Percentiles rank a stretch among this genome's conserved stretches.
Evolutionary conservation across 1,139 yeast genomes (phyloP).

Genomic region (Sugiyamaella paludigena): DNA sequence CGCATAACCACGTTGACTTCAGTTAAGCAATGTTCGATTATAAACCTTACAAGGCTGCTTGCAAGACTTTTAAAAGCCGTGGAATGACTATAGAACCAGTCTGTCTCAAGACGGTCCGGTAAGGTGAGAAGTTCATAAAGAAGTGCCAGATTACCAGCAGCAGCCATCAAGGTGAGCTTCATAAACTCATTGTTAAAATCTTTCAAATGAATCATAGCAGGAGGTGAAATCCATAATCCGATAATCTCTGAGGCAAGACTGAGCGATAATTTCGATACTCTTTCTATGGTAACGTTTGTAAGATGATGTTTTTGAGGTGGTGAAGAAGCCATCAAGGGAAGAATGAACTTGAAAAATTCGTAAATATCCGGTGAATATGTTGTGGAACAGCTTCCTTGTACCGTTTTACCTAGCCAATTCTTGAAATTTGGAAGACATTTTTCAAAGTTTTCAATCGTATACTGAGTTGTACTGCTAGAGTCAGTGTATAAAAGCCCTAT

Average conservation of each 20-base stretch:
- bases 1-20: constrained; percentile 4
- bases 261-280: constrained; percentile 4
- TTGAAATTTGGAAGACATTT: constrained; percentile 1
- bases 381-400: neutral
- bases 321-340: neutral
- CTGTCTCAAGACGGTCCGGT: neutral
- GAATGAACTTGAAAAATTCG: constrained; percentile 8
- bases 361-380: constrained; percentile 4
- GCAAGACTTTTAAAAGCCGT: constrained; percentile 7
- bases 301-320: neutral
- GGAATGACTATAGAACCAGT: constrained; percentile 2
- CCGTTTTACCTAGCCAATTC: neutral
- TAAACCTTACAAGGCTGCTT: neutral
- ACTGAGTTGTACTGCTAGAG: neutral
- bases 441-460: neutral
- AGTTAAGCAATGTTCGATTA: neutral
- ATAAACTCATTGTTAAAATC: neutral
- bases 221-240: constrained; percentile 2
- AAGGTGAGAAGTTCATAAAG: neutral
- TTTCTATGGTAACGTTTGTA: neutral
- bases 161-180: constrained; percentile 4
- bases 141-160: constrained; percentile 3
- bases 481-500: constrained; percentile 1
- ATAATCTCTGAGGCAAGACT: constrained; percentile 1
- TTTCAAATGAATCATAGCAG: neutral